Percentiles rank a stretch among this genome's conserved stretches.
These are phyloP conservation scores for Colletotrichum sp. DNA, from an alignment of 2,329 filamentous ascomycete genomes.

Conservation along the genomic window DNA sequence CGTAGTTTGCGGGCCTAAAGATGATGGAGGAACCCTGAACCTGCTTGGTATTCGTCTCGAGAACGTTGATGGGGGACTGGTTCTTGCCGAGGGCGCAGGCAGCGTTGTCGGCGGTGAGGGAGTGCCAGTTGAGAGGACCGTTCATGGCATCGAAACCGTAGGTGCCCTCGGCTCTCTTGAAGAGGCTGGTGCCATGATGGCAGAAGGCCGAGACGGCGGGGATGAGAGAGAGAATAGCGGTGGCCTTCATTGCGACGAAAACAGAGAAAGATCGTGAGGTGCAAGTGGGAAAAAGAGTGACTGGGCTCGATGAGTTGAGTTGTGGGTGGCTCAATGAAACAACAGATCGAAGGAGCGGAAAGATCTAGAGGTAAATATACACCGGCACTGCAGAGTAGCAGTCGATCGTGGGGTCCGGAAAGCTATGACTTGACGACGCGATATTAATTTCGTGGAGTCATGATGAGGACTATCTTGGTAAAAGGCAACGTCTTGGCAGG, in stretches of 20 bases:
- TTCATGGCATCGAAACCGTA: slow-evolving; percentile 46
- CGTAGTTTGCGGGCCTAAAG: slow-evolving; percentile 38
- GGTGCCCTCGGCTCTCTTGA: slow-evolving; percentile 25
- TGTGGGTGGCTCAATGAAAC: background rate
- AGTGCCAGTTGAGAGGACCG: slow-evolving; percentile 60
- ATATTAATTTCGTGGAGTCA: slow-evolving; percentile 13
- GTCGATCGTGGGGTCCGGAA: background rate
- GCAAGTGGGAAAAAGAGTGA: background rate
- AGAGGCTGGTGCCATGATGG: slow-evolving; percentile 40
- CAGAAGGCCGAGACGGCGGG: slow-evolving; percentile 30
- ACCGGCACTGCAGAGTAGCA: background rate
- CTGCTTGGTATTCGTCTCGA: slow-evolving; percentile 22
- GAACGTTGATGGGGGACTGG: slow-evolving; percentile 64
- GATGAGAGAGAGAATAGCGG: slow-evolving; percentile 20
- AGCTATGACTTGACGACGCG: background rate
- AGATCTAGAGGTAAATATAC: slow-evolving; percentile 14
- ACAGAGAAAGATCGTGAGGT: background rate
- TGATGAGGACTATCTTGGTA: background rate
- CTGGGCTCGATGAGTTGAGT: background rate
- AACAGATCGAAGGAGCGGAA: background rate
- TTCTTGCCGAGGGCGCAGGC: slow-evolving; percentile 52
- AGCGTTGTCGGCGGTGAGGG: slow-evolving; percentile 47
- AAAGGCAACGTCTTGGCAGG: slow-evolving; percentile 7
- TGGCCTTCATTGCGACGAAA: slow-evolving; percentile 25
- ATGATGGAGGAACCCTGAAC: slow-evolving; percentile 34